Evolutionary conservation across 306 rosid genomes (phyloP), one percentile per base, ranked within the genome.

Genomic region (Castanopsis chinensis): DNA sequence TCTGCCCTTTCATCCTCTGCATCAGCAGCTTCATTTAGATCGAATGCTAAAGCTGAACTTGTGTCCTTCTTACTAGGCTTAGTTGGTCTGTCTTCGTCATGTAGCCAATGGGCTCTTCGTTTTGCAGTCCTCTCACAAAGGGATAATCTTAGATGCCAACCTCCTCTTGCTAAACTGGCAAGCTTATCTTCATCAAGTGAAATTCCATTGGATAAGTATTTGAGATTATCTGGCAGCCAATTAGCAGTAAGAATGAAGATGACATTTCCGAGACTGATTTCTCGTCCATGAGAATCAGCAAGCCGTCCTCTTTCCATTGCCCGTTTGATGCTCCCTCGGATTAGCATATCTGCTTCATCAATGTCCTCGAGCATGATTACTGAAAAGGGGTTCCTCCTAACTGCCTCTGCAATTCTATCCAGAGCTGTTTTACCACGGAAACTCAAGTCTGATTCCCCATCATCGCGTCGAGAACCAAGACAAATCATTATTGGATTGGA

Each of bases 231-330:
- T 0, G 97, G 99, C 82, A 89, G 75, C 94, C 96, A 90, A 79
- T 78, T 91, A 57, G 98, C 86, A 0, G 98, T 88, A 75, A 93
- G 97, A 75, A 96, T 85, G 80, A 96, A 93, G 73, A 93, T 88
- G 49, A 91, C 94, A 79, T 86, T 96, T 41, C 93, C 96, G 0
- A 96, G 92, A 76, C 97, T 91, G 80, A 90, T 81, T 87, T 96
- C 99, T 1, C 99, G 94, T 69, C 99, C 99, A 43, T 90, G 88
- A 64, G 98, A 90, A 79, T 96, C 98, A 0, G 83, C 73, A 64
- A 96, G 79, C 30, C 99, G 90, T 11, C 98, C 99, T 80, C 91
- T 86, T 74, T 91, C 99, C 92, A 96, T 85, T 15, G 98, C 98
- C 70, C 87, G 76, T 86, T 87, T 93, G 54, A 96, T 86, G 88